Evolutionary conservation across 176 grass and related monocot species (phyloP), one percentile per base, ranked within the genome.

Genomic region (Rhynchospora tenuis): DNA sequence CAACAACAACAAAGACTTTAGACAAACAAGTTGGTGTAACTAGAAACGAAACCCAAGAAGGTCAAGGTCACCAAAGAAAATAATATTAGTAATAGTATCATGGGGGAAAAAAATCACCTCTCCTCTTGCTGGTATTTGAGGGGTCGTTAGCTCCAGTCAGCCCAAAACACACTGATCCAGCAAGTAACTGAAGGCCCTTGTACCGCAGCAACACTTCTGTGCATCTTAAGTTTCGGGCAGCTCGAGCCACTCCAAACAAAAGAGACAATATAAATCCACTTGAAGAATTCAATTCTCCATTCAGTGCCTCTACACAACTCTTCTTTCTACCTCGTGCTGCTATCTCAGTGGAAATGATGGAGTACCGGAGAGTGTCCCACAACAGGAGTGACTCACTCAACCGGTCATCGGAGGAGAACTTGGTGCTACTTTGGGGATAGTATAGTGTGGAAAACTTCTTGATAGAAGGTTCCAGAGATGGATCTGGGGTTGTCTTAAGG

Each of bases 301-400:
- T 61, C 83, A 99, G 72, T 64, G 91, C 88, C 83, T 90, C 86
- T 76, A 96, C 50, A 73, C 91, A 94, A 83, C 85, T 87, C 29
- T 88, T 89, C 83, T 89, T 84, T 78, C 85, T 93, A 59, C 85
- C 88, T 81, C 93, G 89, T 59, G 91, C 92, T 67, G 89, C 93
- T 2, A 96, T 99, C 72, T 99, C 97, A 59, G 93, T 90, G 73
- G 89, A 96, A 52, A 91, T 84, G 27, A 95, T 31, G 31, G 93
- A 96, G 85, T 99, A 94, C 38, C 88, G 88, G 60, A 99, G 79
- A 85, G 93, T 90, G 80, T 99, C 97, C 97, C 97, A 99, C 22
- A 95, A 91, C 90, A 96, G 86, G 42, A 96, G 74, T 20, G 91
- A 95, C 23, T 88, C 89, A 44, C 86, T 96, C 59, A 96, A 68